These are phyloP conservation scores for Chaetomiaceae sp. DNA, from an alignment of 2,329 filamentous ascomycete genomes.

Conservation along the genomic window DNA sequence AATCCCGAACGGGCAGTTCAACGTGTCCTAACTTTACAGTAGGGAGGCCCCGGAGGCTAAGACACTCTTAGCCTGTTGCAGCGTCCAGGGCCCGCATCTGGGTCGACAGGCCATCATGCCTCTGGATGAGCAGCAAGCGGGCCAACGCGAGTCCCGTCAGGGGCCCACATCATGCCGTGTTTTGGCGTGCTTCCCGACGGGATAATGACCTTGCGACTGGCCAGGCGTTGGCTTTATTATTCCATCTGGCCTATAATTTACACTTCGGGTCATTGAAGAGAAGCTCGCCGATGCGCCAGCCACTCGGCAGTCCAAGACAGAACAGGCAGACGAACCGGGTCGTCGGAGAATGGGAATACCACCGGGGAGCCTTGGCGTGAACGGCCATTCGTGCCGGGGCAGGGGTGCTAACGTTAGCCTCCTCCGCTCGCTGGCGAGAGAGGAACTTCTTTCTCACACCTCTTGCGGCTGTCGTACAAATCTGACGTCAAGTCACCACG, in stretches of 20 bases:
- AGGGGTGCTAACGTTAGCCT: background rate
- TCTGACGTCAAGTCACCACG: constrained; percentile 18
- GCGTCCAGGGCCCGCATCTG: constrained; percentile 7
- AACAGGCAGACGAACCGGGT: constrained; percentile 20
- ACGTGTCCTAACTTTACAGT: constrained; percentile 20
- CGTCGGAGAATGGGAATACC: constrained; percentile 10
- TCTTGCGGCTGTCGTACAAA: constrained; percentile 7
- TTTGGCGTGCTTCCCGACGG: background rate
- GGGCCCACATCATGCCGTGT: constrained; percentile 3
- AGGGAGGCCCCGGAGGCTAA: constrained; percentile 11
- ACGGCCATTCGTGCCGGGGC: constrained; percentile 1
- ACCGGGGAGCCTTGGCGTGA: constrained; percentile 16
- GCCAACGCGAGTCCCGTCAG: constrained; percentile 7
- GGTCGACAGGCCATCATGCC: constrained; percentile 8
- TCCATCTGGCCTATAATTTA: constrained; percentile 15
- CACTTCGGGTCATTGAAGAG: constrained; percentile 4
- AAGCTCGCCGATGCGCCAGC: constrained; percentile 14
- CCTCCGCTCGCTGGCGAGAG: background rate
- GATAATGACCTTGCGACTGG: constrained; percentile 6
- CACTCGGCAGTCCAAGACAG: constrained; percentile 6
- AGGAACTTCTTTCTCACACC: background rate
- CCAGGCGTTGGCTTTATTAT: constrained; percentile 15
- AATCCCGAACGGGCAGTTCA: constrained; percentile 8
- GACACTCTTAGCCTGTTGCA: constrained; percentile 21
- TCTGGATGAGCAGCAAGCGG: constrained; percentile 6